These are phyloP conservation scores for Trichoderma citrinoviride DNA, from an alignment of 2,329 filamentous ascomycete genomes.

Conservation along the genomic window DNA sequence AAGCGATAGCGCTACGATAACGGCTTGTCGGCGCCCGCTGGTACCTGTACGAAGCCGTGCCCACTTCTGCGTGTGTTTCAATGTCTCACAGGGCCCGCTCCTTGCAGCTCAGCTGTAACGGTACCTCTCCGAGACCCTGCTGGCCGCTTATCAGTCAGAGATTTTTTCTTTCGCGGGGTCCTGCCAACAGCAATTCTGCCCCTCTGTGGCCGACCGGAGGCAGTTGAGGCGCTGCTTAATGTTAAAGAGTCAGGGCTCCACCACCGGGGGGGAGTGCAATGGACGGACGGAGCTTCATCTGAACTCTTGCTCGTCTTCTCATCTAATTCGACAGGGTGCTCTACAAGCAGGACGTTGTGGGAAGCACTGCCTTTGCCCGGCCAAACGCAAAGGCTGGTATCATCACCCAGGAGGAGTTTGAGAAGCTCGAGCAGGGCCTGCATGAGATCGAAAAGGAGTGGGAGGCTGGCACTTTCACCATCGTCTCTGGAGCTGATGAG, in stretches of 20 bases:
- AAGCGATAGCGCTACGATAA: slow-evolving; percentile 12
- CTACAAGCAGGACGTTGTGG: slow-evolving; percentile 76
- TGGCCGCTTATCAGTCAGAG: neutral
- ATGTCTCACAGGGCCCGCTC: neutral
- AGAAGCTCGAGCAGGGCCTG: slow-evolving; percentile 70
- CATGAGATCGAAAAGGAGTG: slow-evolving; percentile 55
- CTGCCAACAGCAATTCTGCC: neutral
- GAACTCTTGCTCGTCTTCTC: neutral
- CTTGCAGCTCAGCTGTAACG: neutral
- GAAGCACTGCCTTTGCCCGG: slow-evolving; percentile 76
- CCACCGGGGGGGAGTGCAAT: neutral
- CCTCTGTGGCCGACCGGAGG: slow-evolving; percentile 15
- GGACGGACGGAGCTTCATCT: neutral
- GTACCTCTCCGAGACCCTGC: neutral
- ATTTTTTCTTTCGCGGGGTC: slow-evolving; percentile 13
- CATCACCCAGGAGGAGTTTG: slow-evolving; percentile 69
- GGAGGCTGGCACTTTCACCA: slow-evolving; percentile 48
- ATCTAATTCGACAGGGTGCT: slow-evolving; percentile 70
- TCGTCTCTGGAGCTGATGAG: slow-evolving; percentile 54
- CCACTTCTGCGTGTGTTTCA: neutral
- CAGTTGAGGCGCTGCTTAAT: neutral
- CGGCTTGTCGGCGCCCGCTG: neutral
- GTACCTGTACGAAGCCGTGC: neutral
- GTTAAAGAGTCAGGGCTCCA: neutral
- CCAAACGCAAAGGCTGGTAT: slow-evolving; percentile 76